Evolutionary conservation across 371 early-diverging fungal genomes (phyloP).

Genomic region (Mortierella sp.): DNA sequence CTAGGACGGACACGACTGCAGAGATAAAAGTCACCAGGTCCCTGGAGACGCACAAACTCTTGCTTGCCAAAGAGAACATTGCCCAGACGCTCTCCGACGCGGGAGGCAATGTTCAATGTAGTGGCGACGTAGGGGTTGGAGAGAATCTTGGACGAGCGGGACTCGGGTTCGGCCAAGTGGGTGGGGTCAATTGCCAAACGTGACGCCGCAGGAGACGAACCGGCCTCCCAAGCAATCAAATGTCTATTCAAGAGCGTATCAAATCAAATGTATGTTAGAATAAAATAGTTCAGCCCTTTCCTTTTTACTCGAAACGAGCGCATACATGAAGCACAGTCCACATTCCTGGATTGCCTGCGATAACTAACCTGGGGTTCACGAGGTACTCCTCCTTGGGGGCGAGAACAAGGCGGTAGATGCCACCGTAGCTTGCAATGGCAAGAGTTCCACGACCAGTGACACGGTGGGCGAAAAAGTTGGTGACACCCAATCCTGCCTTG

Average conservation of each 20-base stretch:
- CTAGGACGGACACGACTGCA: slow-evolving; percentile 75
- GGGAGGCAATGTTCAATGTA: slow-evolving; percentile 45
- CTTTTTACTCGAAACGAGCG: too few species aligned
- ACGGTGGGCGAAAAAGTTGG: slow-evolving; percentile 74
- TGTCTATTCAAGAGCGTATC: slow-evolving; percentile 22
- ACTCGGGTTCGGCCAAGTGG: slow-evolving; percentile 29
- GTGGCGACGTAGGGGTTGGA: slow-evolving; percentile 51
- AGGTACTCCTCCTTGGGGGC: slow-evolving; percentile 79
- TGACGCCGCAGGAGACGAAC: slow-evolving; percentile 50
- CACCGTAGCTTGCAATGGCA: slow-evolving; percentile 81
- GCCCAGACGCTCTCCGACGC: slow-evolving; percentile 47
- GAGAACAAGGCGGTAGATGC: slow-evolving; percentile 79
- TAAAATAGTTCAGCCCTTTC: background rate
- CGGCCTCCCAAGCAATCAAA: slow-evolving; percentile 66
- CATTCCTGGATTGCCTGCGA: background rate
- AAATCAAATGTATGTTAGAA: background rate
- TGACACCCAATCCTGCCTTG: slow-evolving; percentile 68
- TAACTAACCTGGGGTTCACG: slow-evolving; percentile 75
- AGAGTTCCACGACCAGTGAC: slow-evolving; percentile 80
- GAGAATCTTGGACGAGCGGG: slow-evolving; percentile 51
- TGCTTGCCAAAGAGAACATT: slow-evolving; percentile 59
- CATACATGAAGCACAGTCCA: background rate
- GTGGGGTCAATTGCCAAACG: slow-evolving; percentile 35
- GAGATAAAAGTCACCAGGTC: slow-evolving; percentile 80
- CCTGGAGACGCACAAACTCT: slow-evolving; percentile 76